phyloP scores from a whole-genome alignment of 2,329 filamentous ascomycete genomes.

The Sporothrix schenckii region DNA sequence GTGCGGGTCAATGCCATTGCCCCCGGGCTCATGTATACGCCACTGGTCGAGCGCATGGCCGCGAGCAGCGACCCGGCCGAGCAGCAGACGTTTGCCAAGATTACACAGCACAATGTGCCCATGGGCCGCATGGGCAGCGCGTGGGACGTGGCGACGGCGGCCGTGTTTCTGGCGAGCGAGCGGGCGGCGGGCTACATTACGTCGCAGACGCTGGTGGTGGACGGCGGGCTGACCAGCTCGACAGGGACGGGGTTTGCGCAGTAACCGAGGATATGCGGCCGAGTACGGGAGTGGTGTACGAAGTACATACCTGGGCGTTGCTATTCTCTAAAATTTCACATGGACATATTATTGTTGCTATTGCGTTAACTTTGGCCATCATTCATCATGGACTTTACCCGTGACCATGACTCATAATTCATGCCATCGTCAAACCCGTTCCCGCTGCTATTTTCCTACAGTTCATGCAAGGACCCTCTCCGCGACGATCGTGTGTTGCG shows the following conservation, averaged over 20 bases:
- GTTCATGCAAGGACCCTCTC: slow-evolving; percentile 8
- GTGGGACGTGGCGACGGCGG: slow-evolving; percentile 55
- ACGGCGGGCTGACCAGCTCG: slow-evolving; percentile 40
- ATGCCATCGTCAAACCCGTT: neutral
- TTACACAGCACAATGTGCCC: slow-evolving; percentile 54
- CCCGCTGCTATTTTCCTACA: no score
- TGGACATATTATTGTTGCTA: no score
- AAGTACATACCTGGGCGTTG: no score
- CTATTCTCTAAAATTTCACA: no score
- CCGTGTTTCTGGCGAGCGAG: slow-evolving; percentile 55
- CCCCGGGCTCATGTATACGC: slow-evolving; percentile 72
- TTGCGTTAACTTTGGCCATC: neutral
- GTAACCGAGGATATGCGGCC: neutral
- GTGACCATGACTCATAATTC: no score
- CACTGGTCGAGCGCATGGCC: slow-evolving; percentile 46
- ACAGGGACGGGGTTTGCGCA: slow-evolving; percentile 34
- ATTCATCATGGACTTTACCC: neutral
- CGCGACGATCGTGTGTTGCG: slow-evolving; percentile 11
- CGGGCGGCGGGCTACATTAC: slow-evolving; percentile 58
- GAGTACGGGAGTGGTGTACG: no score
- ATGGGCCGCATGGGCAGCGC: slow-evolving; percentile 56
- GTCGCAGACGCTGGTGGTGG: slow-evolving; percentile 49
- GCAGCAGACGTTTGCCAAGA: slow-evolving; percentile 50
- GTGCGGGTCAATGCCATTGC: slow-evolving; percentile 71
- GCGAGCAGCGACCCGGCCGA: slow-evolving; percentile 48